Percentiles rank a stretch among this genome's conserved stretches.
Conservation (phyloP, 1,139 yeast species). For the Tardiomyces blankii region DNA sequence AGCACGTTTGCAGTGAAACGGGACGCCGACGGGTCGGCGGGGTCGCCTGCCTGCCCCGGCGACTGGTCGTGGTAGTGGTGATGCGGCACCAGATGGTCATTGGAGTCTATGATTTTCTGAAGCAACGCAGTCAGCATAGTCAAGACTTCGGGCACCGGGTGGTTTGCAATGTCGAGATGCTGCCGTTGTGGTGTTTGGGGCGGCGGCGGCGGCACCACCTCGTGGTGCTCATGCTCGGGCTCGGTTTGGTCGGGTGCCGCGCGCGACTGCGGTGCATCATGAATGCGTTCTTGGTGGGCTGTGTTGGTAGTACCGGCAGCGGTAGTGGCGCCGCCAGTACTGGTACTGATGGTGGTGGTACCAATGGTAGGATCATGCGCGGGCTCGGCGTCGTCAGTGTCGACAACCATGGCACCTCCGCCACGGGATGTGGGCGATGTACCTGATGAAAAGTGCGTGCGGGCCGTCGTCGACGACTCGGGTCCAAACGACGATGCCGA, state of each 20-base stretch:
- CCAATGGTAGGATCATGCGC: too few relatives aligned
- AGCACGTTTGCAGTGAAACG: conserved; percentile 58
- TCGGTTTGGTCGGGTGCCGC: conserved; percentile 3
- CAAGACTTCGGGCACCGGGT: conserved; percentile 71
- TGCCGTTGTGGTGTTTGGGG: conserved; percentile 19
- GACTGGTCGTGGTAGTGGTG: conserved; percentile 48
- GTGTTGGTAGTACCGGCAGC: too few relatives aligned
- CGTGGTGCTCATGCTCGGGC: conserved; percentile 6
- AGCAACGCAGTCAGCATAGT: conserved; percentile 76
- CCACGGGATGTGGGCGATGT: background rate
- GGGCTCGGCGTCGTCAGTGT: background rate
- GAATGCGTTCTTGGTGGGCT: conserved; percentile 1
- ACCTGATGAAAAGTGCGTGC: background rate
- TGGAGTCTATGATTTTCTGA: conserved; percentile 84
- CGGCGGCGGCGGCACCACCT: conserved; percentile 7
- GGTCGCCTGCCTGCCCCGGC: conserved; percentile 28
- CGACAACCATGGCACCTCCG: background rate
- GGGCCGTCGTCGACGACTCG: background rate
- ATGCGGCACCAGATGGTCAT: conserved; percentile 71
- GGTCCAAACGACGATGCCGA: background rate
- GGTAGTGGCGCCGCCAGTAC: too few relatives aligned
- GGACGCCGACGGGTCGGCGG: conserved; percentile 9
- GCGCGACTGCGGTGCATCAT: conserved; percentile 5
- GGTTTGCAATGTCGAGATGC: conserved; percentile 71
- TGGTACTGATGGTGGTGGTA: too few relatives aligned